Evolutionary conservation across 2,329 filamentous ascomycete genomes (phyloP), one percentile per base, ranked within the genome.

Genomic region (Fusarium aywerte): DNA sequence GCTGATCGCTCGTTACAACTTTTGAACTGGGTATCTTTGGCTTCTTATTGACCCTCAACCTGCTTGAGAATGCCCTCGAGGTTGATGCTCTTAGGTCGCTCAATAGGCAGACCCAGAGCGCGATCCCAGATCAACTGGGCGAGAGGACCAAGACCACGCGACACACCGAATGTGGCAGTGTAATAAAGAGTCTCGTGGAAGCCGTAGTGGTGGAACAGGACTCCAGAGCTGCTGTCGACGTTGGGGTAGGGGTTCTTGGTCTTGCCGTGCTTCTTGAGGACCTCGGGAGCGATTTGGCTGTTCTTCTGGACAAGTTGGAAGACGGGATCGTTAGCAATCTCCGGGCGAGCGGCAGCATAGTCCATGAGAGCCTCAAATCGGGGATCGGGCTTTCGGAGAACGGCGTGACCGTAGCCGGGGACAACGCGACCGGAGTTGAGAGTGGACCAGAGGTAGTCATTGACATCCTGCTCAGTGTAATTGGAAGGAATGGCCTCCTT

Each of bases 151-250:
- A 99, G 83, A 52, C 89, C 89, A 71, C 89, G 82, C 62, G 86
- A 89, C 13, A 91, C 89, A 64, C 89, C 89, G 67, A 91, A 91
- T 0, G 89, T 90, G 59, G 87, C 89, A 5, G 89, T 90, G 83
- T 98, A 99, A 85, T 98, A 99, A 12, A 98, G 85, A 0, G 95
- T 97, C 83, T 98, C 93, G 78, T 92, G 91, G 89, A 99, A 97
- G 59, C 95, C 96, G 78, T 97, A 99, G 84, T 98, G 93, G 81
- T 98, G 90, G 88, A 99, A 98, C 47, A 99, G 86, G 7, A 98
- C 94, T 68, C 96, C 96, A 1, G 93, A 97, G 67, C 89, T 90
- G 45, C 91, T 93, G 80, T 99, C 96, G 65, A 99, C 96, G 78
- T 99, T 99, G 68, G 96, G 96, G 81, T 95, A 97, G 3, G 96